phyloP scores from a whole-genome alignment of 495 filamentous ascomycete genomes.

The Penicillium steckii region DNA sequence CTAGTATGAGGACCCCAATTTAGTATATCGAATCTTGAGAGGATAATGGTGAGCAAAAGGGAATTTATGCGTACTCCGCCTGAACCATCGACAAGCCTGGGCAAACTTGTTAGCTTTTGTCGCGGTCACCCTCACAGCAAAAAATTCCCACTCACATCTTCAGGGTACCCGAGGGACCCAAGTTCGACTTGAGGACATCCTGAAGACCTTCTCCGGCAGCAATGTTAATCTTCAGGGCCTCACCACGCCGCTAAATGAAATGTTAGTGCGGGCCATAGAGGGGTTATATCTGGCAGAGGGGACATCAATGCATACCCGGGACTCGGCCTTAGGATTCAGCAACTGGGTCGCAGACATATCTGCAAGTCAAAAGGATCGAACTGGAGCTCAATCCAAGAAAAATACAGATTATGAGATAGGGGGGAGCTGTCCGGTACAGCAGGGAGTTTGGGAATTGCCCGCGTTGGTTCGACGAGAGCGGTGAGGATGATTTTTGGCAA shows the following conservation, averaged over 20 bases:
- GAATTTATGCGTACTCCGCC: conserved; percentile 67
- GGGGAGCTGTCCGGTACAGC: conserved; percentile 54
- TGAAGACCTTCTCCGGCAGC: conserved; percentile 90
- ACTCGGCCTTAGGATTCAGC: conserved; percentile 97
- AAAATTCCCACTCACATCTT: conserved; percentile 71
- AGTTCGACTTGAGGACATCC: conserved; percentile 94
- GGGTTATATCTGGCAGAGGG: conserved; percentile 9
- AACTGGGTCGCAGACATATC: conserved; percentile 79
- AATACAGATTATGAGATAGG: conserved; percentile 24
- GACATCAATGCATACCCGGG: conserved; percentile 61
- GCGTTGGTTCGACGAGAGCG: conserved; percentile 31
- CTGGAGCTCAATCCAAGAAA: conserved; percentile 23
- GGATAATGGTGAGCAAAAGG: conserved; percentile 10
- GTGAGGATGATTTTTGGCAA: conserved; percentile 50
- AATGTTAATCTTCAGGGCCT: conserved; percentile 96
- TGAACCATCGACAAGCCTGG: conserved; percentile 90
- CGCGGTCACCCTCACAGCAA: background rate
- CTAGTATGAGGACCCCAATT: conserved; percentile 38
- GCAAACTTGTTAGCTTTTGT: conserved; percentile 31
- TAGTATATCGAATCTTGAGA: conserved; percentile 11
- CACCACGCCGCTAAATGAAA: conserved; percentile 74
- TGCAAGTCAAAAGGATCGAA: conserved; percentile 28
- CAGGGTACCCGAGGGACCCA: conserved; percentile 90
- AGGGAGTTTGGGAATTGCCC: conserved; percentile 27
- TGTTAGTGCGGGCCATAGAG: conserved; percentile 38